Base-by-base conservation (phyloP, 805 yeast genomes). In the Saccharomycopsis vini region DNA sequence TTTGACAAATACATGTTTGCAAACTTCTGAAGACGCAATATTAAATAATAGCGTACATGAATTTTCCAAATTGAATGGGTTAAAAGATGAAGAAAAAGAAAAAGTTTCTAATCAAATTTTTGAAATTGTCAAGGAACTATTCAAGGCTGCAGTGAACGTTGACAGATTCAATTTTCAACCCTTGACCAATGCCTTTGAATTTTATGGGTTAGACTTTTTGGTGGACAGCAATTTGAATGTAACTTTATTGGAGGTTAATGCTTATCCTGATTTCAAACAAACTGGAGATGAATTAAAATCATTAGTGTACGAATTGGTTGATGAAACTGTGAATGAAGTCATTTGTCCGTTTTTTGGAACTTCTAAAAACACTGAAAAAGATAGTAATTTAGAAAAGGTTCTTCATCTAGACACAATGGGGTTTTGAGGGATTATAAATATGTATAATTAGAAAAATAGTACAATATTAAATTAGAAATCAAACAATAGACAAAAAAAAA, bases 261-360 rank as follows among this genome's bases (percentile, higher is more conserved):
- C 97, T 13, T 92, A 81, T 57, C 98, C 98, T 1, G 98, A 92
- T 58, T 92, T 92, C 64, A 88, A 87, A 56, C 98, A 92, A 62
- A 92, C 97, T 0, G 98, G 98, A 15, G 73, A 66, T 13, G 81
- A 73, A 5, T 66, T 90, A 53, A 83, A 81, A 56, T 66, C 54
- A 2, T 55, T 87, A 19, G 83, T 92, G 24, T 69, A 70, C 50
- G 81, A 72, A 29, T 64, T 89, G 36, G 83, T 89, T 54, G 77
- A 72, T 22, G 71, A 70, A 9, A 73, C 77, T 0, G 73, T 76
- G 0, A 54, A 60, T 3, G 59, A 62, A 6, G 67, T 72, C 7
- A 74, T 81, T 28, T 62, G 56, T 9, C 83, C 85, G 3, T 67
- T 73, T 52, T 57, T 74, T 32, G 52, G 43, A n/a, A n/a, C n/a